Percentiles rank a stretch among this genome's conserved stretches.
These are phyloP conservation scores for Zasmidium cellare DNA, from an alignment of 2,329 filamentous ascomycete genomes.

Conservation along the genomic window DNA sequence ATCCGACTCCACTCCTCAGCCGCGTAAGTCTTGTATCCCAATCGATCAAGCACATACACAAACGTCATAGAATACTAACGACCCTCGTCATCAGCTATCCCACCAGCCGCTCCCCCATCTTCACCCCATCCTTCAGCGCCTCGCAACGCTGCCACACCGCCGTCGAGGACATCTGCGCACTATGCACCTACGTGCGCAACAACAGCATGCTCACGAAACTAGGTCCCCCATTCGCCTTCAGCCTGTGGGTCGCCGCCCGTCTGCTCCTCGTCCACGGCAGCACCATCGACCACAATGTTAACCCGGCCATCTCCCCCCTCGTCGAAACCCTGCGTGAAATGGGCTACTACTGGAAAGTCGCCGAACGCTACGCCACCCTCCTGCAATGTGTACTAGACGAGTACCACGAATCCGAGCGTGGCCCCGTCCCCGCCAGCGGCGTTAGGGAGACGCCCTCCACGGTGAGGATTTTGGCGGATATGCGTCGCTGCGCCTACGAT, in stretches of 20 bases:
- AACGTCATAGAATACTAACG: not conserved
- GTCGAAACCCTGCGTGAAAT: slow-evolving; percentile 79
- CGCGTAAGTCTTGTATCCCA: slow-evolving; percentile 45
- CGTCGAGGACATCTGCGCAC: slow-evolving; percentile 76
- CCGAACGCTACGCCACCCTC: slow-evolving; percentile 75
- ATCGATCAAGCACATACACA: not conserved
- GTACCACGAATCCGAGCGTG: slow-evolving; percentile 73
- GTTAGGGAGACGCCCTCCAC: slow-evolving; percentile 77
- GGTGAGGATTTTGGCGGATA: slow-evolving; percentile 84
- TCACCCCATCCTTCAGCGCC: slow-evolving; percentile 83
- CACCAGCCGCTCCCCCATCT: slow-evolving; percentile 82
- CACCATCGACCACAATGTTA: slow-evolving; percentile 81
- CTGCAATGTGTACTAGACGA: slow-evolving; percentile 83
- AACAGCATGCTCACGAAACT: slow-evolving; percentile 76
- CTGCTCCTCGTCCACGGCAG: slow-evolving; percentile 86
- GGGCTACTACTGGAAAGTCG: slow-evolving; percentile 83
- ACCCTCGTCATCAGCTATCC: slow-evolving; percentile 59
- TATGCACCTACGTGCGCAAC: slow-evolving; percentile 75
- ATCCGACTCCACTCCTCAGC: slow-evolving; percentile 90
- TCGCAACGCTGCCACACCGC: slow-evolving; percentile 79
- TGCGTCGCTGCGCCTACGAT: slow-evolving; percentile 87
- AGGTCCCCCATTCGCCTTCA: slow-evolving; percentile 88
- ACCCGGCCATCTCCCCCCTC: slow-evolving; percentile 76
- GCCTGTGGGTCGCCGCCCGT: slow-evolving; percentile 86
- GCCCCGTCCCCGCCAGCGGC: slow-evolving; percentile 56